phyloP scores from a whole-genome alignment of 225 moss, liverwort and hornwort genomes.

The Ulota crispa region DNA sequence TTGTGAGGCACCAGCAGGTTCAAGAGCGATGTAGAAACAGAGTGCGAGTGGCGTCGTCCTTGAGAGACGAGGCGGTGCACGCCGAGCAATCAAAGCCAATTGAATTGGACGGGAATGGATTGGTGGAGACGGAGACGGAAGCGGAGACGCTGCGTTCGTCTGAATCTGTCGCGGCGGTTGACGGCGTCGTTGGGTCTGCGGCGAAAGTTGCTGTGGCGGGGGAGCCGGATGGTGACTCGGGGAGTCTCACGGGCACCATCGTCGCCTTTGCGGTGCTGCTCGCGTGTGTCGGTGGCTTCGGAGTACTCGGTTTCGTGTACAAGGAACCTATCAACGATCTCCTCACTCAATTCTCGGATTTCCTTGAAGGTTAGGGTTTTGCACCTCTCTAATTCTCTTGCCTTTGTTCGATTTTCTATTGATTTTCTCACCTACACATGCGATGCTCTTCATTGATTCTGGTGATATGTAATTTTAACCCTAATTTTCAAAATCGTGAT shows the following conservation, averaged over 20 bases:
- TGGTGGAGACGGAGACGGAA: background rate
- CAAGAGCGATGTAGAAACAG: conserved; percentile 4
- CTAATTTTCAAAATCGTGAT: background rate
- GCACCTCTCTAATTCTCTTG: no score
- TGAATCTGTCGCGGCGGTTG: conserved; percentile 14
- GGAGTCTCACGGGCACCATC: conserved; percentile 44
- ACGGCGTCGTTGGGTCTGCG: background rate
- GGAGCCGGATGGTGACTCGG: conserved; percentile 27
- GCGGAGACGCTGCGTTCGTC: background rate
- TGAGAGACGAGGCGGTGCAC: conserved; percentile 42
- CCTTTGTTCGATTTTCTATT: no score
- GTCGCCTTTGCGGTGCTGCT: conserved; percentile 44
- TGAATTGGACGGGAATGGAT: conserved; percentile 23
- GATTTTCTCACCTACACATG: no score
- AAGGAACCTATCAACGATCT: conserved; percentile 77
- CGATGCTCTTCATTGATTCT: no score
- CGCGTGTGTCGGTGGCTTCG: conserved; percentile 60
- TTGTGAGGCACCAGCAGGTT: background rate
- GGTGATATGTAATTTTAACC: background rate
- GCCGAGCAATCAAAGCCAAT: conserved; percentile 26
- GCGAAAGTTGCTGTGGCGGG: background rate
- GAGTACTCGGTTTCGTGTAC: conserved; percentile 56
- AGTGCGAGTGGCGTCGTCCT: conserved; percentile 16
- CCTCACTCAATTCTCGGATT: conserved; percentile 78
- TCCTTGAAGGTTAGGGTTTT: conserved; percentile 57